Conservation (phyloP, 805 yeast species). For the Ogataea neopini region DNA sequence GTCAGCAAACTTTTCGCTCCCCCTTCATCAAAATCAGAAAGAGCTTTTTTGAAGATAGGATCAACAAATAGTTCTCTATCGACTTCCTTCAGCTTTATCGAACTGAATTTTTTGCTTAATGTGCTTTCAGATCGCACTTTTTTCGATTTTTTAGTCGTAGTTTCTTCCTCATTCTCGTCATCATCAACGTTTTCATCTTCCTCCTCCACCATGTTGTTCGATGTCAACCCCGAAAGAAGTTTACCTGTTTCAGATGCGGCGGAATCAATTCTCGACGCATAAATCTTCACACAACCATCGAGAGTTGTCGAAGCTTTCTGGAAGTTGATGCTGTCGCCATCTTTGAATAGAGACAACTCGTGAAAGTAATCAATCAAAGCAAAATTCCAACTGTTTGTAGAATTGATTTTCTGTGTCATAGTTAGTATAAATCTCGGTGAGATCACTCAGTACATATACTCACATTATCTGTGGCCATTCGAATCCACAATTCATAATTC, state of each 20-base stretch:
- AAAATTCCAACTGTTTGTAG: conserved; percentile 85
- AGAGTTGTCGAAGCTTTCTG: conserved; percentile 89
- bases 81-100: conserved; percentile 43
- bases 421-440: too few species aligned
- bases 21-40: conserved; percentile 63
- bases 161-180: conserved; percentile 25
- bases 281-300: conserved; percentile 93
- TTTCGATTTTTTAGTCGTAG: conserved; percentile 18
- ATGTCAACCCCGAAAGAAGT: conserved; percentile 52
- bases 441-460: too few species aligned
- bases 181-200: conserved; percentile 27
- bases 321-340: conserved; percentile 79
- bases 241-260: conserved; percentile 90
- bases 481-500: conserved; percentile 78
- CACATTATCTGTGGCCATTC: conserved; percentile 71
- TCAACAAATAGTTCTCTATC: conserved; percentile 53
- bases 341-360: conserved; percentile 72
- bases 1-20: conserved; percentile 55
- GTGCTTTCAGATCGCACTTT: conserved; percentile 32
- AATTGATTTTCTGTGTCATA: conserved; percentile 60
- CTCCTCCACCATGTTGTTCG: conserved; percentile 29
- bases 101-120: conserved; percentile 40
- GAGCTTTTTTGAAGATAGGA: conserved; percentile 57
- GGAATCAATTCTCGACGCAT: conserved; percentile 87
- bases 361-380: conserved; percentile 91